These are phyloP conservation scores for Astrocystis sublimbata DNA, from an alignment of 495 filamentous ascomycete genomes.

Conservation along the genomic window DNA sequence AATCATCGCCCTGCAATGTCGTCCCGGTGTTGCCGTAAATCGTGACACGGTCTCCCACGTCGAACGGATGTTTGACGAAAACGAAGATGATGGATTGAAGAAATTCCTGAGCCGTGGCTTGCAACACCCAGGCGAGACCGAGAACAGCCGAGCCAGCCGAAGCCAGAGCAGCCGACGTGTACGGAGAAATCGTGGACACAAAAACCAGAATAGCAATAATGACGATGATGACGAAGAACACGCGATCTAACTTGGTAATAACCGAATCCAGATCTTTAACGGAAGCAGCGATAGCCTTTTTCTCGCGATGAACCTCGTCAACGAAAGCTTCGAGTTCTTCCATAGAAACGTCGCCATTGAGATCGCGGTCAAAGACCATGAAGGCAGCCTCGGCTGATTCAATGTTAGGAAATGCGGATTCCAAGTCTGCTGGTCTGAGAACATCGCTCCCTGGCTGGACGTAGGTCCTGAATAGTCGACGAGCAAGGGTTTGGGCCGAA, in stretches of 20 bases:
- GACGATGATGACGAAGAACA: slow-evolving; percentile 82
- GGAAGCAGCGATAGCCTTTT: slow-evolving; percentile 91
- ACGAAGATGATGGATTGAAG: slow-evolving; percentile 90
- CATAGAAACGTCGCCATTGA: slow-evolving; percentile 97
- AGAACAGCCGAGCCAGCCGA: slow-evolving; percentile 84
- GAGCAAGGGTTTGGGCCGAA: slow-evolving; percentile 83
- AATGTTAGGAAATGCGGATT: slow-evolving; percentile 74
- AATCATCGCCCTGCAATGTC: slow-evolving; percentile 78
- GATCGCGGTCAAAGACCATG: slow-evolving; percentile 89
- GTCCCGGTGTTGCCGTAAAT: slow-evolving; percentile 89
- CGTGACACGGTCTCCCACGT: slow-evolving; percentile 91
- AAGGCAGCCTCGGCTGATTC: slow-evolving; percentile 94
- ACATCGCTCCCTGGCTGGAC: slow-evolving; percentile 71
- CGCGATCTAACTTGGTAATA: slow-evolving; percentile 83
- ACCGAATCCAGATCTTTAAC: slow-evolving; percentile 95
- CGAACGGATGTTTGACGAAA: slow-evolving; percentile 97
- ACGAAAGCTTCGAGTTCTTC: slow-evolving; percentile 92
- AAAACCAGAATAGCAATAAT: slow-evolving; percentile 82
- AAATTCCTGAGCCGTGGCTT: slow-evolving; percentile 91
- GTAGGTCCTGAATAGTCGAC: slow-evolving; percentile 91
- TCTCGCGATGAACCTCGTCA: slow-evolving; percentile 91
- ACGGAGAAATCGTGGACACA: slow-evolving; percentile 84
- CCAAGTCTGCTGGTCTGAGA: slow-evolving; percentile 73
- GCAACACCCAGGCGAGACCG: slow-evolving; percentile 89
- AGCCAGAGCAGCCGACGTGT: slow-evolving; percentile 78